Evolutionary conservation across 306 rosid species (phyloP), one percentile per base, ranked within the genome.

Genomic region (Prunus davidiana): DNA sequence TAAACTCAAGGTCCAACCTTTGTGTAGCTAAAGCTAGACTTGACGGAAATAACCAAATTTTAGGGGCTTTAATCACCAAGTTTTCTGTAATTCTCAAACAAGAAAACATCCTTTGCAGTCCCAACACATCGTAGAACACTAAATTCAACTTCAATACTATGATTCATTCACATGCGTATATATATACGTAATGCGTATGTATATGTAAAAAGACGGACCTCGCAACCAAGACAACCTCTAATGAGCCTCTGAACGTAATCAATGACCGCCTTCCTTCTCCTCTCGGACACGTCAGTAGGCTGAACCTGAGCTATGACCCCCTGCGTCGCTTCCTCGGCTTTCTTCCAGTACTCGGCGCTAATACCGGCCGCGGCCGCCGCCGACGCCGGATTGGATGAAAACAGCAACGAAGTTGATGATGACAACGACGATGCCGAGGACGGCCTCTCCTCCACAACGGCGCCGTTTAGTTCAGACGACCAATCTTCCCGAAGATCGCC

Each of bases 311-410:
- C 80, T 63, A 86, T 86, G 25, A 86, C 74, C 78, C 79, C 79
- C 76, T 74, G 81, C 58, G 89, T 83, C 34, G 84, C 89, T 46
- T 70, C 87, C 87, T 86, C 89, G 22, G 83, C 87, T 62, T 51
- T 58, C 74, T n/a, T 75, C 89, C 80, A 77, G 74, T 58, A 65
- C 75, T 74, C 87, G 24, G 70, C 82, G 22, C 68, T 82, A 28
- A 74, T 60, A 41, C 12, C 80, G 49, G 47, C 18, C n/a, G 43
- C 43, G 6, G 67, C 41, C 43, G 45, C 67, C 6, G 45, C 46
- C 45, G 67, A 18, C 47, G 45, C 24, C 56, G 47, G 87, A 75
- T 67, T 75, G 41, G 82, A 68, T 8, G 74, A 54, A 19, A 70
- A 24, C 16, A 24, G 64, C 49, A 72, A 46, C 66, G 81, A 58